These are phyloP conservation scores for Cercospora brassicicola DNA, from an alignment of 2,329 filamentous ascomycete species.

Conservation along the genomic window DNA sequence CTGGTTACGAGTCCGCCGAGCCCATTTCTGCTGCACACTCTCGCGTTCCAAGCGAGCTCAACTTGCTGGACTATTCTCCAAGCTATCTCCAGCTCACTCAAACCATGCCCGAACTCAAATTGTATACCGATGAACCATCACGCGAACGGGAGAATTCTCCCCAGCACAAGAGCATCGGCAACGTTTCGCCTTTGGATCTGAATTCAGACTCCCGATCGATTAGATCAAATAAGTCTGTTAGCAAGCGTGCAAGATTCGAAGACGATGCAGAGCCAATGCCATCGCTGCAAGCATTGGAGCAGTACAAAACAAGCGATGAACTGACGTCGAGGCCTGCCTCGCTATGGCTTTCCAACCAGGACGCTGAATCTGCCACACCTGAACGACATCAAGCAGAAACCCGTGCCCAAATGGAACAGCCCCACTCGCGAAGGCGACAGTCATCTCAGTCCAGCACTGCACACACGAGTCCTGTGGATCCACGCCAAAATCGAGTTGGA, in stretches of 20 bases:
- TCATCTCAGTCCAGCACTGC: background rate
- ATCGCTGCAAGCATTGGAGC: constrained; percentile 16
- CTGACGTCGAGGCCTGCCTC: background rate
- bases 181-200: constrained; percentile 19
- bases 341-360: background rate
- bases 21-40: constrained; percentile 25
- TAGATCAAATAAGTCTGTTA: constrained; percentile 16
- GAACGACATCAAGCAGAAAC: constrained; percentile 1
- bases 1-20: constrained; percentile 34
- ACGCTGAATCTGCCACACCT: background rate
- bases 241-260: constrained; percentile 24
- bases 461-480: background rate
- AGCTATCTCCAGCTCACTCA: constrained; percentile 17
- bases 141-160: constrained; percentile 16
- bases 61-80: constrained; percentile 12
- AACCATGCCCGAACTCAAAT: constrained; percentile 26
- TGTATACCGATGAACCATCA: constrained; percentile 20
- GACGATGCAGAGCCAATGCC: constrained; percentile 23
- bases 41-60: constrained; percentile 29
- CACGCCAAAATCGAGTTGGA: background rate
- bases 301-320: constrained; percentile 6
- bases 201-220: constrained; percentile 17
- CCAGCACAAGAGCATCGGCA: constrained; percentile 12
- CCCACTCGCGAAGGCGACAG: background rate
- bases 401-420: background rate